Conservation (phyloP, 1,139 yeast species). For the Geotrichum carabidarum region DNA sequence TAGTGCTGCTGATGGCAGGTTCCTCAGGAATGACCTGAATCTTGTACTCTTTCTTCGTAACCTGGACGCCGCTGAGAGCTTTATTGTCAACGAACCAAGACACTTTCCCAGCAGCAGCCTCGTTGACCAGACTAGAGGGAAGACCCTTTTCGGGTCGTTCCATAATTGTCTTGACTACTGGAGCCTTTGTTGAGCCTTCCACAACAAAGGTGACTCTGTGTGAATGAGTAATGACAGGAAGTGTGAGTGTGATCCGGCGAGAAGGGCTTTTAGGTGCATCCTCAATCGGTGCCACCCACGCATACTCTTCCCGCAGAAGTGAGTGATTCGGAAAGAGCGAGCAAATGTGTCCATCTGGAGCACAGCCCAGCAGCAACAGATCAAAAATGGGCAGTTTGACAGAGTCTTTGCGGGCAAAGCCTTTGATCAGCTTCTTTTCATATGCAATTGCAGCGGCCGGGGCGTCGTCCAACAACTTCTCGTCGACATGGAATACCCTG, state of each 20-base stretch:
- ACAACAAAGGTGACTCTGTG: slow-evolving; percentile 90
- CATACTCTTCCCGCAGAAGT: slow-evolving; percentile 79
- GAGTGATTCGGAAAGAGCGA: slow-evolving; percentile 91
- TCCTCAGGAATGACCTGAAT: slow-evolving; percentile 18
- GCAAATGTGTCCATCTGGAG: slow-evolving; percentile 98
- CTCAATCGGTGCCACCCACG: slow-evolving; percentile 93
- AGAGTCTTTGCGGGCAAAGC: slow-evolving; percentile 94
- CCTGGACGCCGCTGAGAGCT: slow-evolving; percentile 77
- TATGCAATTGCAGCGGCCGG: slow-evolving; percentile 93
- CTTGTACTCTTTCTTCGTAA: slow-evolving; percentile 73
- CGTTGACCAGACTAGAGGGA: slow-evolving; percentile 91
- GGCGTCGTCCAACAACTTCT: slow-evolving; percentile 68
- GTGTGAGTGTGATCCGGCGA: slow-evolving; percentile 82
- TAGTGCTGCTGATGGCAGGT: too few species aligned
- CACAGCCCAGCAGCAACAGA: slow-evolving; percentile 84
- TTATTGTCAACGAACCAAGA: slow-evolving; percentile 97
- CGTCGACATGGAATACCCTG: slow-evolving; percentile 76
- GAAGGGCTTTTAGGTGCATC: slow-evolving; percentile 90
- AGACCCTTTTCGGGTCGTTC: slow-evolving; percentile 96
- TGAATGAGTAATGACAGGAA: slow-evolving; percentile 93
- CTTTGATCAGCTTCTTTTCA: slow-evolving; percentile 76
- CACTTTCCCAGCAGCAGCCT: slow-evolving; percentile 93
- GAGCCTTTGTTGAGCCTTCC: slow-evolving; percentile 94
- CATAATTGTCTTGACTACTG: slow-evolving; percentile 85
- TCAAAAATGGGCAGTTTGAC: slow-evolving; percentile 95